Percentiles rank a stretch among this genome's conserved stretches.
Conservation (phyloP, 495 filamentous ascomycete species). For the Beverwykella pulmonaria region DNA sequence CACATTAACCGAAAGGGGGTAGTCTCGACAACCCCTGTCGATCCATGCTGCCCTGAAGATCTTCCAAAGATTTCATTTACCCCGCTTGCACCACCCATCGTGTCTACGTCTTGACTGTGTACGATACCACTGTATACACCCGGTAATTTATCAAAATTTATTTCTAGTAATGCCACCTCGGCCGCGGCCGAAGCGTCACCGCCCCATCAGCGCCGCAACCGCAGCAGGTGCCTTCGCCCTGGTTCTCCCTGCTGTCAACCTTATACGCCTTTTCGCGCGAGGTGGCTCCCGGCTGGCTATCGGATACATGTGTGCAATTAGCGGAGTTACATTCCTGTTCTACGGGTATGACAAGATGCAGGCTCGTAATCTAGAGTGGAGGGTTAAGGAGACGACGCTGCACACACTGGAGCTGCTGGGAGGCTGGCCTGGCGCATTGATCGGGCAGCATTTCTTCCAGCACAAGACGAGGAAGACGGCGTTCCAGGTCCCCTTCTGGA, state of each 20-base stretch:
- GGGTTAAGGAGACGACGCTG: constrained; percentile 29
- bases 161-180: constrained; percentile 2
- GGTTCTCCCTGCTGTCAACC: constrained; percentile 2
- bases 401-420: constrained; percentile 31
- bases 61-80: too few relatives aligned
- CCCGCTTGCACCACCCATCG: too few relatives aligned
- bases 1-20: too few relatives aligned
- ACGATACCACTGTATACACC: too few relatives aligned
- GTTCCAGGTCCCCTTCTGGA: constrained; percentile 33
- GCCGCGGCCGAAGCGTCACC: constrained; percentile 5
- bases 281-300: neutral
- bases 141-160: too few relatives aligned
- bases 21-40: too few relatives aligned
- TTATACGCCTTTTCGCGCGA: neutral
- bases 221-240: constrained; percentile 10
- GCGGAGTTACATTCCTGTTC: constrained; percentile 30
- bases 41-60: too few relatives aligned
- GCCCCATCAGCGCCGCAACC: constrained; percentile 15
- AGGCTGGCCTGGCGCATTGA: constrained; percentile 37
- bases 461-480: constrained; percentile 36
- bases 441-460: constrained; percentile 33
- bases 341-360: constrained; percentile 38
- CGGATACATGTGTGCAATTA: constrained; percentile 20
- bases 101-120: too few relatives aligned
- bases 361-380: constrained; percentile 25